Evolutionary conservation across 352 stramenopile species (phyloP).

Genomic region (Pythium sp.): DNA sequence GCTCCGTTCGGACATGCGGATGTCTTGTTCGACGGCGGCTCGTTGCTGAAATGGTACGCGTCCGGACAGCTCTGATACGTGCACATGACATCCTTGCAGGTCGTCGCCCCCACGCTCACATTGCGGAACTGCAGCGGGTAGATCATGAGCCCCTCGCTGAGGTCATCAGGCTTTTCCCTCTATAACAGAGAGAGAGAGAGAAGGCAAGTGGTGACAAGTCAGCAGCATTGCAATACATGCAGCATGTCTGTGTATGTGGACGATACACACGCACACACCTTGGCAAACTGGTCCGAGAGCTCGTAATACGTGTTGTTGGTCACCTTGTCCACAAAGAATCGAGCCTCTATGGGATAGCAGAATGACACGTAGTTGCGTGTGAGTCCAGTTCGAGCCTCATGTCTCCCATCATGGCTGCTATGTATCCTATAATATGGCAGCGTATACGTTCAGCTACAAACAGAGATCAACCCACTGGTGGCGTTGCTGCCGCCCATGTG

Average conservation of each 20-base stretch:
- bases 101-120: background rate
- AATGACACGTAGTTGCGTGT: background rate
- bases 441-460: background rate
- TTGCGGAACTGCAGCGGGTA: background rate
- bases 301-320: background rate
- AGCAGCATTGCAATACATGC: background rate
- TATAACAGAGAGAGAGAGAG: background rate
- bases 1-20: background rate
- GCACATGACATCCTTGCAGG: background rate
- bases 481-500: slow-evolving; percentile 12
- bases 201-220: background rate
- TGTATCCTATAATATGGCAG: background rate
- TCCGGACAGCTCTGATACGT: background rate
- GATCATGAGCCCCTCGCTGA: background rate
- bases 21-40: slow-evolving; percentile 4
- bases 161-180: background rate
- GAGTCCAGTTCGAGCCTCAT: background rate
- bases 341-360: background rate
- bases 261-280: background rate
- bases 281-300: background rate
- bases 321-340: background rate
- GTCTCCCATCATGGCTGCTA: background rate
- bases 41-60: background rate
- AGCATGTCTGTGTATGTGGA: background rate
- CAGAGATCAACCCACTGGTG: slow-evolving; percentile 8